These are phyloP conservation scores for Pestalotiopsis sp. DNA, from an alignment of 2,329 filamentous ascomycete genomes.

Conservation along the genomic window DNA sequence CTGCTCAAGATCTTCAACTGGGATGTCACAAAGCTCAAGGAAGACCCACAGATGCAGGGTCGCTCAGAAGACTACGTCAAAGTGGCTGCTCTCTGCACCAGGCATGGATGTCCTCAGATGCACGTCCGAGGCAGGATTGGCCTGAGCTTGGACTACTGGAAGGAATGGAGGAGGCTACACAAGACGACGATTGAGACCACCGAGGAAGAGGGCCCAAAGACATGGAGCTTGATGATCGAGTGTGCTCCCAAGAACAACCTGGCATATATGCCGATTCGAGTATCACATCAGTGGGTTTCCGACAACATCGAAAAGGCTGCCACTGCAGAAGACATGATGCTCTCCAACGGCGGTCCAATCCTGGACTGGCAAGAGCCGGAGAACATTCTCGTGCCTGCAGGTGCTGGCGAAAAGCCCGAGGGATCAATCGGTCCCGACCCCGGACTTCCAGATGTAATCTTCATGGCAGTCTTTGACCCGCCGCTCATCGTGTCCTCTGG, in stretches of 20 bases:
- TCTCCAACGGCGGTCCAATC: conserved; percentile 41
- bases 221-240: conserved; percentile 71
- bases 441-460: conserved; percentile 72
- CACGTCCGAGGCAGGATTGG: conserved; percentile 70
- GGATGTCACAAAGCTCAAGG: conserved; percentile 63
- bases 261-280: conserved; percentile 53
- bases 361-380: conserved; percentile 77
- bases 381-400: conserved; percentile 58
- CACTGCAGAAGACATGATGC: conserved; percentile 45
- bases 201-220: conserved; percentile 44
- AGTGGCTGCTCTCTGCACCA: conserved; percentile 67
- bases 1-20: conserved; percentile 71
- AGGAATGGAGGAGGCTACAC: conserved; percentile 56
- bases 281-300: conserved; percentile 76
- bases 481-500: conserved; percentile 71
- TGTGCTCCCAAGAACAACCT: conserved; percentile 53
- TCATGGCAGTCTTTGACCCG: conserved; percentile 75
- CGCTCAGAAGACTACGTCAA: conserved; percentile 54
- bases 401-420: conserved; percentile 50
- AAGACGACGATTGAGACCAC: conserved; percentile 38
- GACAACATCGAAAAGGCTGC: conserved; percentile 62
- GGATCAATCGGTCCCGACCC: conserved; percentile 44
- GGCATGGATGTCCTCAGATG: conserved; percentile 72
- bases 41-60: conserved; percentile 46
- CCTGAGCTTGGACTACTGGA: conserved; percentile 79